These are phyloP conservation scores for Ambrosia hybrid DNA, from an alignment of 140 eudicot genomes.

Conservation along the genomic window DNA sequence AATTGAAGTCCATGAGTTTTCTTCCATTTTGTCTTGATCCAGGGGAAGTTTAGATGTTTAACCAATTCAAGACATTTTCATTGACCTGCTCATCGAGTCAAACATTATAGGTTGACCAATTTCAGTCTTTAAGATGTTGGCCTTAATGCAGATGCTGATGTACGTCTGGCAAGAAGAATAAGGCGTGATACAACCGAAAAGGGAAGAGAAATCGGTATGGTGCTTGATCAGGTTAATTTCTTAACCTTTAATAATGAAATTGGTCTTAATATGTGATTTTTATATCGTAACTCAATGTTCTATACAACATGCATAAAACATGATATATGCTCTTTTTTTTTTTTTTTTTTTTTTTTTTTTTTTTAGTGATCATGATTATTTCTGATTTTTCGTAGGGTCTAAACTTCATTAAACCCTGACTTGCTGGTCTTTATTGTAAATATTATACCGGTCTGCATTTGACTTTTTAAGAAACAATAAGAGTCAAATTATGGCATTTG, in stretches of 20 bases:
- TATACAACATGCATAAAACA: conserved; percentile 10
- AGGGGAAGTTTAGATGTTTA: neutral
- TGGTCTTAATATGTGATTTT: neutral
- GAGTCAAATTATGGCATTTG: neutral
- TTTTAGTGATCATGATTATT: neutral
- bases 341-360: neutral
- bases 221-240: conserved; percentile 71
- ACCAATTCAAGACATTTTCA: neutral
- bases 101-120: conserved; percentile 1
- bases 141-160: conserved; percentile 87
- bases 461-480: neutral
- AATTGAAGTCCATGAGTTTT: neutral
- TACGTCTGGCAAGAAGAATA: conserved; percentile 84
- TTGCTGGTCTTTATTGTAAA: neutral
- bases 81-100: neutral
- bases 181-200: conserved; percentile 78
- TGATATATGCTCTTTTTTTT: neutral
- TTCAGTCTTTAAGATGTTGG: conserved; percentile 34
- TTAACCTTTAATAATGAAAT: neutral
- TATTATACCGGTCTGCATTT: neutral
- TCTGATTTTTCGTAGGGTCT: neutral
- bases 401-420: conserved; percentile 4
- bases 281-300: neutral
- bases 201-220: conserved; percentile 66
- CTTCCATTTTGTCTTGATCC: conserved; percentile 2